Evolutionary conservation across 78 protist species (phyloP), one percentile per base, ranked within the genome.

Genomic region (Dictyostelium brefeldianum): DNA sequence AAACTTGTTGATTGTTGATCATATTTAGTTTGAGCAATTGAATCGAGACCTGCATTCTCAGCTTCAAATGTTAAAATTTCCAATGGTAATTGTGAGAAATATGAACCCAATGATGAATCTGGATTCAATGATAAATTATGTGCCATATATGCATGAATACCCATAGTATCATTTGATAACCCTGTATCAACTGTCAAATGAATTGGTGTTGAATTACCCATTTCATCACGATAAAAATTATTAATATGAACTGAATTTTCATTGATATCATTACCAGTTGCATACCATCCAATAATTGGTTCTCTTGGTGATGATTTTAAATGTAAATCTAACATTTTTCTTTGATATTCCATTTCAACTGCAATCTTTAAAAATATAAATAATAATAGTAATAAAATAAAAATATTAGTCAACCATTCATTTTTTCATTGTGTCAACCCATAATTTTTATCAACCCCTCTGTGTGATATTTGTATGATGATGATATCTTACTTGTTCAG

Each of bases 251-350:
- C 93, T 53, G 82, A 69, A 81, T 81, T 89, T 69, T 87, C 95
- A 69, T 83, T 89, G 25, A 89, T 78, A 53, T 87, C 93, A 47
- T 80, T 78, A 22, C 96, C 96, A n/a, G 96, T 94, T 50, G 96
- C 83, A 53, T 89, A 94, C 96, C 96, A 94, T 29, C 96, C 96
- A 75, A 94, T 57, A 57, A 94, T 89, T 74, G 93, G 95, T 78
- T 94, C 96, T 73, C 80, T 87, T 67, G 96, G 96, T 59, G 92
- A 81, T 43, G 83, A 50, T 36, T 87, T 81, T 27, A 89, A 53
- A 46, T 94, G 96, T 71, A 87, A 83, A 64, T 94, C 91, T 78
- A 94, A 94, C 96, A 94, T 94, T 41, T 94, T 84, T 80, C 90
- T 94, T 59, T 94, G 96, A 70, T 56, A 94, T 56, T 83, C 94